Conservation (phyloP, 2,329 filamentous ascomycete species). For the Bipolaris oryzae region DNA sequence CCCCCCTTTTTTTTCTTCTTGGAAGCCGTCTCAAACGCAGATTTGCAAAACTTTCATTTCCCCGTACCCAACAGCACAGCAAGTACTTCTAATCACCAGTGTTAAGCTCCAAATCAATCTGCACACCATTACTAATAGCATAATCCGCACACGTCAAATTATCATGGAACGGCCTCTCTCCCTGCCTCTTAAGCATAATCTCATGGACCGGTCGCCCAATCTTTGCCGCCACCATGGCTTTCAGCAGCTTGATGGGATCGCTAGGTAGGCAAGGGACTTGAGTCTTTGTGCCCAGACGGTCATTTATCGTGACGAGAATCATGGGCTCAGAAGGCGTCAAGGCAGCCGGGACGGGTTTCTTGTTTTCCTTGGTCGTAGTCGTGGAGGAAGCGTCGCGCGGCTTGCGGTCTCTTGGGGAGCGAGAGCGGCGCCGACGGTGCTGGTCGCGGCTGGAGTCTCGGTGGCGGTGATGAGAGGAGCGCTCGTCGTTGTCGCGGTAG, state of each 20-base stretch:
- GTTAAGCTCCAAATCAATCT: slow-evolving; percentile 55
- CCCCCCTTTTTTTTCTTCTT: too few species aligned
- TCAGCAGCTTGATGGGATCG: slow-evolving; percentile 85
- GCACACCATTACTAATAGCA: slow-evolving; percentile 88
- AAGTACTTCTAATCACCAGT: slow-evolving; percentile 38
- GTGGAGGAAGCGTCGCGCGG: slow-evolving; percentile 19
- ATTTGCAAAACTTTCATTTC: background rate
- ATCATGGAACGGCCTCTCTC: slow-evolving; percentile 93
- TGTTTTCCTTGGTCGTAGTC: slow-evolving; percentile 3
- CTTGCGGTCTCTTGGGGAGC: slow-evolving; percentile 9
- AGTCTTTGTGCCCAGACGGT: slow-evolving; percentile 94
- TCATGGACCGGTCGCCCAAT: slow-evolving; percentile 90
- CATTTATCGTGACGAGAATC: slow-evolving; percentile 94
- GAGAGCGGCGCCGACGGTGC: background rate
- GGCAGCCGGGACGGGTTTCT: slow-evolving; percentile 30
- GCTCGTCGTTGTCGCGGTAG: slow-evolving; percentile 3
- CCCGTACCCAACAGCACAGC: background rate
- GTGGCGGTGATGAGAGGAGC: slow-evolving; percentile 2
- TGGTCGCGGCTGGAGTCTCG: slow-evolving; percentile 14
- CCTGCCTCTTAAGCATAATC: slow-evolving; percentile 89
- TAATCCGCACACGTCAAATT: slow-evolving; percentile 87
- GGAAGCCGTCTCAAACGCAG: too few species aligned
- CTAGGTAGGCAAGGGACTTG: slow-evolving; percentile 86
- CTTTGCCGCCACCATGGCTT: slow-evolving; percentile 85
- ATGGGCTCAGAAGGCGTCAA: slow-evolving; percentile 67